A percentile compares a stretch with the other conserved stretches of the same genome.
These are phyloP conservation scores for Otatea glauca DNA, from an alignment of 176 grass and related monocot genomes.

Conservation along the genomic window DNA sequence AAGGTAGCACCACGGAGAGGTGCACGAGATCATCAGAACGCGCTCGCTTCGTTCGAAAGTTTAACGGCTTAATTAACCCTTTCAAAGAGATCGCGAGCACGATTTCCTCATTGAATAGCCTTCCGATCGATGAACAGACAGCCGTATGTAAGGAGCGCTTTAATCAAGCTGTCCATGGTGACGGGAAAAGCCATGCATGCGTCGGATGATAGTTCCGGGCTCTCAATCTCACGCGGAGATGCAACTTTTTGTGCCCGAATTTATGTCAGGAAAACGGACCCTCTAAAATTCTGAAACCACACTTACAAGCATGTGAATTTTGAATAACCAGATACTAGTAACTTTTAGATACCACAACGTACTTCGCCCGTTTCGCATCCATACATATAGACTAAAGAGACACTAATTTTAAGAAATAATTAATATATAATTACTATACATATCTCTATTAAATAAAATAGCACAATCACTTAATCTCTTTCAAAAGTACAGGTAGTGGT, in stretches of 20 bases:
- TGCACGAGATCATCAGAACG: background rate
- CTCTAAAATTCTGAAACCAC: background rate
- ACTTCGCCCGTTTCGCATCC: too few species aligned
- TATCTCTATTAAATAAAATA: too few species aligned
- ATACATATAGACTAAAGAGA: too few species aligned
- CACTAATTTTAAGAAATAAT: too few species aligned
- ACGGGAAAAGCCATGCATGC: background rate
- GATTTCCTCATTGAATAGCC: background rate
- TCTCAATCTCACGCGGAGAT: background rate
- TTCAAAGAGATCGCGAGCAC: background rate
- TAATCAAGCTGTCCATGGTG: background rate
- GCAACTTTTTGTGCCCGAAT: background rate
- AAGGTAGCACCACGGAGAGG: background rate
- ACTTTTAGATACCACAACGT: too few species aligned
- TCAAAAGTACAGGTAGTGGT: too few species aligned
- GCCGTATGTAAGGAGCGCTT: background rate
- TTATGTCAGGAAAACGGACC: background rate
- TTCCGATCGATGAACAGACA: background rate
- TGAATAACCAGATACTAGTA: too few species aligned
- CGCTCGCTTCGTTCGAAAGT: conserved; percentile 4
- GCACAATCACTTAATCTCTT: too few species aligned
- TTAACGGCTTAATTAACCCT: background rate
- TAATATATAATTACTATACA: too few species aligned
- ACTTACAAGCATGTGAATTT: too few species aligned
- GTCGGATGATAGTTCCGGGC: background rate